These are phyloP conservation scores for Sporothrix brunneoviolacea DNA, from an alignment of 2,329 filamentous ascomycete species.

Conservation along the genomic window DNA sequence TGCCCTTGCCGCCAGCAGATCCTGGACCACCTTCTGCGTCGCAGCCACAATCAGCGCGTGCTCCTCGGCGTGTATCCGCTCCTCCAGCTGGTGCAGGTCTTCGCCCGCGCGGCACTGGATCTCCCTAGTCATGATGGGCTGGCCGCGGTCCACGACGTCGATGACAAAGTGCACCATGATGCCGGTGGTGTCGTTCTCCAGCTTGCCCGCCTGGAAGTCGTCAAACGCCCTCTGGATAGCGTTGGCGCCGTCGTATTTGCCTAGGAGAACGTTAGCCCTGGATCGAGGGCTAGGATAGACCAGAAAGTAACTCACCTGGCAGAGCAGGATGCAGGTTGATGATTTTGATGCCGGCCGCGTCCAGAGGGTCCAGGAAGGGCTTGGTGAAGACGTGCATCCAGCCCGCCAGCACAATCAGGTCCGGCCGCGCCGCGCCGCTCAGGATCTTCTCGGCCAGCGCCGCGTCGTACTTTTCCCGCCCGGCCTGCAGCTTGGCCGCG, in stretches of 20 bases:
- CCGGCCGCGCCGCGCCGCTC: constrained; percentile 46
- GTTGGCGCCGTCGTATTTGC: constrained; percentile 67
- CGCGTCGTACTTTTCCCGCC: constrained; percentile 64
- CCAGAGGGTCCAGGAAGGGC: constrained; percentile 63
- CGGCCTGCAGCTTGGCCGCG: constrained; percentile 43
- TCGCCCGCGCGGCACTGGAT: constrained; percentile 60
- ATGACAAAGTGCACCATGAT: constrained; percentile 89
- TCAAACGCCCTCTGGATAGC: constrained; percentile 74
- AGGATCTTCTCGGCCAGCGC: constrained; percentile 66
- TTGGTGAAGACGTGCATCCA: constrained; percentile 80
- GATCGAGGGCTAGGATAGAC: not conserved
- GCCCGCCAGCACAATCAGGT: constrained; percentile 74
- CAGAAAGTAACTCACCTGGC: constrained; percentile 43
- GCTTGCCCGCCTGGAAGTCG: constrained; percentile 58
- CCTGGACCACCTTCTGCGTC: constrained; percentile 42
- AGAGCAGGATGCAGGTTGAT: constrained; percentile 80
- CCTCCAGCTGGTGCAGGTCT: constrained; percentile 57
- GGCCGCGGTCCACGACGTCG: constrained; percentile 70
- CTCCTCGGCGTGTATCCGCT: constrained; percentile 69
- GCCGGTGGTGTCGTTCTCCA: constrained; percentile 65
- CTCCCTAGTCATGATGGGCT: constrained; percentile 63
- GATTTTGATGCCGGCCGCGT: constrained; percentile 54
- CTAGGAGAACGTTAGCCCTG: no score
- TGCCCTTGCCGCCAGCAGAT: constrained; percentile 26
- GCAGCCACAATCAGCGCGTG: constrained; percentile 75